Base-by-base conservation (phyloP, 2,329 filamentous ascomycete species). In the Phaeosphaeria sp. region DNA sequence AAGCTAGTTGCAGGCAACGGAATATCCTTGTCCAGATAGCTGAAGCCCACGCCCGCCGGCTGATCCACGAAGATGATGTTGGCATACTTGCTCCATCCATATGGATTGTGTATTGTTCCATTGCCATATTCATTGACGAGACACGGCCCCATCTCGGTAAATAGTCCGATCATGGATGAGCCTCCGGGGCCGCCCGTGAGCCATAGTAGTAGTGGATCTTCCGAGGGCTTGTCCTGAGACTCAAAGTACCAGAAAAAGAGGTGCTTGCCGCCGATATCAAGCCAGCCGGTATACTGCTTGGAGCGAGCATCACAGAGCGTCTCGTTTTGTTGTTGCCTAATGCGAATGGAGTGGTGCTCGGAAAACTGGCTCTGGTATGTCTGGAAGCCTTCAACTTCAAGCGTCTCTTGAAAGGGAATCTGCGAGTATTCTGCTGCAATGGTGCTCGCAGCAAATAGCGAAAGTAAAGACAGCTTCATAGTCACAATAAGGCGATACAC, bases 221-320 rank as follows among this genome's bases (percentile, higher is more conserved):
- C 65, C 2, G 77, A 68, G 2, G 78, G 75, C 22, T 69, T 68
- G 54, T 68, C 64, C 44, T 78, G 73, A 9, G 74, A 76, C 60
- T 80, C 78, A 53, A 80, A 80, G 66, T 79, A 81, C 78, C 78
- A 80, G 67, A 79, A 81, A 67, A 80, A 81, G 52, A 82, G 72
- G 59, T 82, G 80, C 50, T 80, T 79, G 21, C 64, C 53, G 20
- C 76, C 76, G 13, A 76, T 68, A 44, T 76, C 74, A 17, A 77
- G 66, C 72, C 73, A 77, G 46, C 75, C 74, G 6, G 72, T 76
- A 50, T 75, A 73, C 49, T 76, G 72, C 49, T 67, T 70, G 2
- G 73, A 75, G 47, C 64, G 73, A 9, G 74, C 72, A 59, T 76
- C 63, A 54, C 74, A 77, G 25, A 77, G 64, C 0, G 65, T 67